Base-by-base conservation (phyloP, 371 early-diverging fungal genomes). In the Syncephalis fuscata region DNA sequence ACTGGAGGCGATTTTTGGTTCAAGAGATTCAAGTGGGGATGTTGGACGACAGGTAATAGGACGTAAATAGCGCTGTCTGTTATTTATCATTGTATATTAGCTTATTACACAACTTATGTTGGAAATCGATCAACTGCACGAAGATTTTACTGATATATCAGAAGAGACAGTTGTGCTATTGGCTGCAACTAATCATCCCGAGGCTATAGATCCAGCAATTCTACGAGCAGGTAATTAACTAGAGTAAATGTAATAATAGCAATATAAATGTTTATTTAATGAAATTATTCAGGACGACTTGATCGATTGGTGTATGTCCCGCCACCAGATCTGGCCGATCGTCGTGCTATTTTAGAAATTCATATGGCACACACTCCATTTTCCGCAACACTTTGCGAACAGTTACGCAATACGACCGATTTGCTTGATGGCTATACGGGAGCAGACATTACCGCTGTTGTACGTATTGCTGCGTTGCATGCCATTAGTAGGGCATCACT, bases 151-250 rank as follows among this genome's bases (percentile, higher is more conserved):
- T 4, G 32, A 32, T 32, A 32, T 11, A 11, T 32, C 32, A 11
- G 21, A 44, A 3, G 11, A 22, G 3, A 58, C 68, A 20, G 74
- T 83, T 15, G 68, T 83, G 8, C 46, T 91, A 2, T 53, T 91
- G 37, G 88, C 80, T 0, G 95, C 98, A 0, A 93, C 98, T 1
- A 98, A 93, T 56, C 80, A 85, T 54, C 87, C 85, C 0, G 77
- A 78, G 43, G 57, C 75, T 1, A 77, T 92, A 46, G 91, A 91
- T 54, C 48, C 74, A 42, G 62, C 91, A 36, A 78, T 92, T 50
- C 40, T 92, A 55, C 61, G 88, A 32, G 84, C 95, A 22, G 98
- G 91, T 65, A 63, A n/a, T 41, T 9, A 4, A 17, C 15, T 20
- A 5, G 21, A 17, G 15, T 21, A 41, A 7, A 21, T 15, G 16